Evolutionary conservation across 768 basidiomycete genomes (phyloP).

Genomic region (Boletus sensibilis): DNA sequence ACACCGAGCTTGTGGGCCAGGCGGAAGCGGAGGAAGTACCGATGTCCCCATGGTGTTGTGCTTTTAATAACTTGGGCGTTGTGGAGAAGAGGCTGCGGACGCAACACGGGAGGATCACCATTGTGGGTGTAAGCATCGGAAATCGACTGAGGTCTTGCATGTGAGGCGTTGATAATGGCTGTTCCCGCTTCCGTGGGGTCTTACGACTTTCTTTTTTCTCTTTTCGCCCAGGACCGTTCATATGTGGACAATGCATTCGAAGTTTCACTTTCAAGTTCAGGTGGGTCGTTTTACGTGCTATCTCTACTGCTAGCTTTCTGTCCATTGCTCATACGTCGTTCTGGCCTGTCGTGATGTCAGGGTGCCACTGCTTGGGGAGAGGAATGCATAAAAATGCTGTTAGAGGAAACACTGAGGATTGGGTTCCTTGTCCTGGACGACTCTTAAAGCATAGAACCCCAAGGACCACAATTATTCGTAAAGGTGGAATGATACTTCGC

Average conservation of each 20-base stretch:
- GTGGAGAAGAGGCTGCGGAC: constrained; percentile 12
- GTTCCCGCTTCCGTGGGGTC: neutral
- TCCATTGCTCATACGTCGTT: neutral
- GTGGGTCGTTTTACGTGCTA: neutral
- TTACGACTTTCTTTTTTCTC: neutral
- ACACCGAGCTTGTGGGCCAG: neutral
- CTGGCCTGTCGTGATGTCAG: neutral
- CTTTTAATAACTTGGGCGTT: constrained; percentile 14
- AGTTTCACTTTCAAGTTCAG: constrained; percentile 11
- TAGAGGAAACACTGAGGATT: constrained; percentile 19
- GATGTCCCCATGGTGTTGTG: constrained; percentile 2
- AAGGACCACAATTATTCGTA: no score
- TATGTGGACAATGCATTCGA: constrained; percentile 22
- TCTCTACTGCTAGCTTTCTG: neutral
- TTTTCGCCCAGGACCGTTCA: constrained; percentile 7
- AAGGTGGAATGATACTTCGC: neutral
- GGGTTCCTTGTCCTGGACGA: constrained; percentile 12
- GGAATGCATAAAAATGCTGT: constrained; percentile 11
- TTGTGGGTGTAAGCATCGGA: constrained; percentile 9
- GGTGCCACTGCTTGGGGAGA: constrained; percentile 23
- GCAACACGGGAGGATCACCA: constrained; percentile 1
- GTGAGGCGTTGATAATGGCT: neutral
- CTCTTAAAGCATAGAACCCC: neutral
- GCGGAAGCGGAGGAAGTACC: neutral
- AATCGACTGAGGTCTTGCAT: constrained; percentile 6